Base-by-base conservation (phyloP, 257 asterid genomes). In the Salvia rosmarinus region DNA sequence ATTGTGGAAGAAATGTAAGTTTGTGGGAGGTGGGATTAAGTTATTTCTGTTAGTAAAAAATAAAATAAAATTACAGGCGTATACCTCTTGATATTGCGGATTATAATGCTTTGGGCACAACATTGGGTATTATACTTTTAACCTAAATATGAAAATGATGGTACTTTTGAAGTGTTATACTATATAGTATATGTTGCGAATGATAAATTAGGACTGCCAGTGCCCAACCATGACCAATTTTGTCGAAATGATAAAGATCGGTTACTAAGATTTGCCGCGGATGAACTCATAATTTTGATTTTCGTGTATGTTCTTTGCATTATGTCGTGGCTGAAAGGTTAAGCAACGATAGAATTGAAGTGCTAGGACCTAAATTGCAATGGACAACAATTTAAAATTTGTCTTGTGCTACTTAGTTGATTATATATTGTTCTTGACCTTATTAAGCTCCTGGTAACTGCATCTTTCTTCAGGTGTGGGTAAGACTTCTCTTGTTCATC, bases 401-500 rank as follows among this genome's bases (percentile, higher is more conserved):
- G 28, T 34, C 46, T 19, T 44, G 12, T 62, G 9, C 25, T 62
- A 12, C 43, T 25, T 44, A 25, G 56, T 35, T 72, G 66, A 7
- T 16, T 12, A 49, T 40, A 30, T 55, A 58, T 30, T 46, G 55
- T 23, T 67, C 28, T 30, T 19, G n/a, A 30, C 35, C 42, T 34
- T 32, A 13, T 77, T 25, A 23, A 62, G 58, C 6, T 50, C 72
- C 52, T 61, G 40, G 6, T 54, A 52, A 75, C 49, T 72, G 62
- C 64, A 9, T 66, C 19, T 66, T 79, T 62, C 58, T 50, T 64
- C 75, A 94, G 98, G 97, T 77, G 96, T 94, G 67, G 98, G 98
- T 47, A 94, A 94, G 79, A 89, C 96, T 76, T 91, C 98, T 75
- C 96, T 94, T 56, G 91, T 91, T 78, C 95, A 94, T 87, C 88